A percentile compares a stretch with the other conserved stretches of the same genome.
These are phyloP conservation scores for Trichoderma erinaceum DNA, from an alignment of 495 filamentous ascomycete species.

Conservation along the genomic window DNA sequence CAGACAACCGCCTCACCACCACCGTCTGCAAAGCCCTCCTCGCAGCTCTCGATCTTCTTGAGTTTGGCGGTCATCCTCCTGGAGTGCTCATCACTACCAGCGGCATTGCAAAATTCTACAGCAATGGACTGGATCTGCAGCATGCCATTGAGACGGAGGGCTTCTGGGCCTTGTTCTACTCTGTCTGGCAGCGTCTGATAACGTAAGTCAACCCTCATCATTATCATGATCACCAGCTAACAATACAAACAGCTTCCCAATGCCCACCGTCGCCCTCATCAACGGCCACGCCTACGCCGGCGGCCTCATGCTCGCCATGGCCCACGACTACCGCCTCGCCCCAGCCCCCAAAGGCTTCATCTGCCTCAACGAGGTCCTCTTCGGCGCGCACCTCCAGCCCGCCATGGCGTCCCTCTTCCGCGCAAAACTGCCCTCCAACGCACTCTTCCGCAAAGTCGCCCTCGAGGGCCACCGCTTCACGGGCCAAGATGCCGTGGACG, in stretches of 20 bases:
- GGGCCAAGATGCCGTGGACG: conserved; percentile 52
- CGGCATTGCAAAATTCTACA: conserved; percentile 71
- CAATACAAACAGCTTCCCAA: conserved; percentile 52
- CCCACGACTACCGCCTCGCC: conserved; percentile 76
- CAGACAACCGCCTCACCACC: conserved; percentile 70
- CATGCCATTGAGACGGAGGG: conserved; percentile 42
- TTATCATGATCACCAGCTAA: not conserved
- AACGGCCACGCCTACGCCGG: conserved; percentile 81
- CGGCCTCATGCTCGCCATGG: conserved; percentile 75
- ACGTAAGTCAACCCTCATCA: conserved; percentile 38
- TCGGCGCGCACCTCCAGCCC: conserved; percentile 63
- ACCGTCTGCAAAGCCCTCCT: conserved; percentile 58
- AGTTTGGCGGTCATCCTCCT: conserved; percentile 54
- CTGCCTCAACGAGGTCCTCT: conserved; percentile 73
- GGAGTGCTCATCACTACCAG: conserved; percentile 72
- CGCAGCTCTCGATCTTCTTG: conserved; percentile 65
- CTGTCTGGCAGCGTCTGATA: conserved; percentile 52
- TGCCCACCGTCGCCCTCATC: conserved; percentile 72
- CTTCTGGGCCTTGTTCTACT: conserved; percentile 55
- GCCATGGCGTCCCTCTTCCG: conserved; percentile 71
- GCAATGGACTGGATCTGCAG: conserved; percentile 68
- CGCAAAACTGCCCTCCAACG: conserved; percentile 50
- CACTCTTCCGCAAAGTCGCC: conserved; percentile 55
- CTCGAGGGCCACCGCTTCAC: conserved; percentile 63
- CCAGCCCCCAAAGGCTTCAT: conserved; percentile 61